Base-by-base conservation (phyloP, 129 eudicot genomes). In the Ambrosia trifida region DNA sequence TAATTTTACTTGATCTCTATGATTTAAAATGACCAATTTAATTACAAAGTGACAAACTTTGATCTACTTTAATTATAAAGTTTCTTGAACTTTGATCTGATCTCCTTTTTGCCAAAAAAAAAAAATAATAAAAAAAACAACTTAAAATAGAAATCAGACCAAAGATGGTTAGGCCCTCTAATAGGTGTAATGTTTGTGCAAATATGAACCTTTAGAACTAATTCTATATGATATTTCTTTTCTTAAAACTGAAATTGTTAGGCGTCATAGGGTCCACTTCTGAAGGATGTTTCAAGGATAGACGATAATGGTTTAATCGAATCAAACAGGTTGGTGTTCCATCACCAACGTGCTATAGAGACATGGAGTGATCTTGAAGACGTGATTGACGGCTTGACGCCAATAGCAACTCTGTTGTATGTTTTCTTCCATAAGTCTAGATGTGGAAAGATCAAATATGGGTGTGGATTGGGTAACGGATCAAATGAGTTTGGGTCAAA, bases 181-280 rank as follows among this genome's bases (percentile, higher is more conserved):
- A 3, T 1, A 38, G 16, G 54, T 49, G 53, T 47, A 31, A 68
- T 24, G 43, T 53, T 58, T 58, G 0, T 18, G 20, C 13, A 49
- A 49, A 49, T 4, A 49, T 4, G 6, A 60, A 70, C 20, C 70
- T 17, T 19, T 36, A 4, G 46, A 63, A 66, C 68, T 54, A 53
- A 31, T 18, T 12, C 50, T n/a, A 30, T 41, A 58, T 58, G 19
- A 28, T 28, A 28, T 58, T 28, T 7, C 11, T 24, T 1, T 43
- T 4, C 60, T 53, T 50, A 41, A 4, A 31, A 35, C 3, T 52
- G 69, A 66, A 59, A 5, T 38, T 64, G 13, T 64, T 64, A 91
- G 98, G 69, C 78, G 50, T 86, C 96, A 44, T 91, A 94, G 98
- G 96, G 85, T 70, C 98, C 98, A 62, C 87, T 89, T 30, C 76